Base-by-base conservation (phyloP, 805 yeast species). In the Lipomyces spencermartinsiae region DNA sequence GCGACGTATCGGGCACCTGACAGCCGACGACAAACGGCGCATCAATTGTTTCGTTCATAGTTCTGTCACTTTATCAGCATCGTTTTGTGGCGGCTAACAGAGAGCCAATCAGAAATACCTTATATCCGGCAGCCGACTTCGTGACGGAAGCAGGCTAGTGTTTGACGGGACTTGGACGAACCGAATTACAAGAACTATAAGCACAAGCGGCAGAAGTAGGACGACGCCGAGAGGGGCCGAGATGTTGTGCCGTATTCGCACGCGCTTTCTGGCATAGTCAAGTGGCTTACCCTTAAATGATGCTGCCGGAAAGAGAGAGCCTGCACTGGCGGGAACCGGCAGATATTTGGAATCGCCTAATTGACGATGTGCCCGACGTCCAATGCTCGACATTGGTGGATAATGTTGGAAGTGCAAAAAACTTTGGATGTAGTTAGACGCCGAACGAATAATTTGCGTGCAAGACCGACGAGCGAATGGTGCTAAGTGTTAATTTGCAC, bases 21-120 rank as follows among this genome's bases (percentile, higher is more conserved):
- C 93, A 89, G 1, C 92, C 93, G 34, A 77, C 73, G 46, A 78
- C 79, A 71, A 89, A 89, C 0, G 88, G 86, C 22, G 75, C 72
- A 70, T 85, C 86, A 12, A 76, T 59, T 9, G 70, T 39, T 9
- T 72, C 68, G 61, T 71, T 68, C 31, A 71, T 60, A 5, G 67
- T 62, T 29, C 71, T 62, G 58, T 25, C n/a, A 8, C 5, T 8
- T 14, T 8, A 7, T 43, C n/a, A 43, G 49, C 25, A 43, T 43
- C 8, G 49, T 6, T n/a, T 43, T 19, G 22, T 5, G 4, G n/a
- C 10, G 16, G 6, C 51, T 22, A 55, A 59, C 7, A 46, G 12
- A 59, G 55, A 43, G 4, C 16, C 43, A 2, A 35, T 35, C 10
- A 7, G 39, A 33, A 43, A 22, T n/a, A 63, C 65, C 58, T 63